Conservation (phyloP, 2,329 filamentous ascomycete genomes). For the Fusarium protoensiforme region DNA sequence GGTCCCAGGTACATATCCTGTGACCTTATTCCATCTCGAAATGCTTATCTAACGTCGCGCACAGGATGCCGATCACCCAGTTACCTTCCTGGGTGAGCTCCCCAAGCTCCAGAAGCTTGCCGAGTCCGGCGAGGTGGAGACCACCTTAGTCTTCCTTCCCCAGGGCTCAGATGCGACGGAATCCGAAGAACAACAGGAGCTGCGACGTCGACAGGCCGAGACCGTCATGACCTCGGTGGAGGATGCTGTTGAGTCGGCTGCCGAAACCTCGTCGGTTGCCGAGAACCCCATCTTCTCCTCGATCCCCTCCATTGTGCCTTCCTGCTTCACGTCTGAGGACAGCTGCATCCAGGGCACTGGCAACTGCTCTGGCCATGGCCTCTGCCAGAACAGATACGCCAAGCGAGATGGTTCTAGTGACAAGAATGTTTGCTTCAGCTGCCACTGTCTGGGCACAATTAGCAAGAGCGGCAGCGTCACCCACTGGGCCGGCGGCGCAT, state of each 20-base stretch:
- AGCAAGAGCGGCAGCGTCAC: slow-evolving; percentile 70
- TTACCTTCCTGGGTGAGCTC: slow-evolving; percentile 57
- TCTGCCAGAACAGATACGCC: slow-evolving; percentile 75
- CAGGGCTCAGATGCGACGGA: slow-evolving; percentile 55
- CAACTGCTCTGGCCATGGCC: slow-evolving; percentile 85
- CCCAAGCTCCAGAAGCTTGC: slow-evolving; percentile 58
- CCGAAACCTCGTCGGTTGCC: slow-evolving; percentile 37
- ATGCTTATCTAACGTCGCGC: slow-evolving; percentile 34
- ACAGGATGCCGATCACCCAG: slow-evolving; percentile 56
- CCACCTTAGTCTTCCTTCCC: slow-evolving; percentile 66
- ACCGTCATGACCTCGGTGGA: slow-evolving; percentile 55
- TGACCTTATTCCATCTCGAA: background rate
- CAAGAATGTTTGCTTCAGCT: slow-evolving; percentile 76
- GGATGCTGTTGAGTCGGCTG: slow-evolving; percentile 37
- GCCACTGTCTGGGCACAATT: slow-evolving; percentile 74
- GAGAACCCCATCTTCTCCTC: slow-evolving; percentile 51
- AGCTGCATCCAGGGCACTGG: slow-evolving; percentile 77
- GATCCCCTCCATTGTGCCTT: slow-evolving; percentile 63
- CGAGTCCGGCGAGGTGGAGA: slow-evolving; percentile 63
- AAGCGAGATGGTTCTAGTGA: slow-evolving; percentile 52
- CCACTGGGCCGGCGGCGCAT: slow-evolving; percentile 86
- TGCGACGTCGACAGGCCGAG: slow-evolving; percentile 62
- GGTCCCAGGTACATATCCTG: slow-evolving; percentile 52
- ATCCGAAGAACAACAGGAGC: slow-evolving; percentile 54
- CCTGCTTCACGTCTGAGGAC: slow-evolving; percentile 79